Evolutionary conservation across 352 stramenopile genomes (phyloP), one percentile per base, ranked within the genome.

Genomic region (Pythium utonaiense): DNA sequence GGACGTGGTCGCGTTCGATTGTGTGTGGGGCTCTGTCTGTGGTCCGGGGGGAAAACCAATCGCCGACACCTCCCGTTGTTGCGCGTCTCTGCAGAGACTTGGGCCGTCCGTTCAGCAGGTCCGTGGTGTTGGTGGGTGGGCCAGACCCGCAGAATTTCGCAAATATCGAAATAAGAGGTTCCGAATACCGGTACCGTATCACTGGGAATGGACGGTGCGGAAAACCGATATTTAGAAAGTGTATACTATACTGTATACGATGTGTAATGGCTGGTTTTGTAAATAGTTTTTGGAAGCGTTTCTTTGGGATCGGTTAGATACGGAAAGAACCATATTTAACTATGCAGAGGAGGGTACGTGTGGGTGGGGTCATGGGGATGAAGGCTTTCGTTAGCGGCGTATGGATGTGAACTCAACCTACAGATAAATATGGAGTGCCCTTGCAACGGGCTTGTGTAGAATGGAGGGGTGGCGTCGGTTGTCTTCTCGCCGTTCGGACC

Each of bases 1-100:
- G 45, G 47, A 45, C 58, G 44, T 30, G 38, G 52, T 61, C n/a
- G 44, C 28, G n/a, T 58, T 60, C 53, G 25, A 28, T 59, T 64
- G 54, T 64, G 53, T 55, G 25, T 49, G 49, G 30, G 34, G n/a
- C 51, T 77, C 13, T 44, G 21, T 25, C 31, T 6, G 14, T 41
- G 28, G 19, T 21, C 14, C 25, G 56, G 59, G 56, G 45, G 33
- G 49, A 49, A 67, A 41, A 49, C 53, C 52, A 59, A 57, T 62
- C 57, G 38, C 34, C 49, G 3, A 19, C 7, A 47, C 41, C 17
- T 28, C 30, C 27, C 8, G 36, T 19, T 31, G 62, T 60, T 58
- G 62, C 62, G 57, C 56, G 56, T 69, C 62, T 69, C 55, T 69
- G 62, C 41, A 50, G 10, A n/a, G 10, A n/a, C 34, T 54, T 40